Evolutionary conservation across 352 stramenopile species (phyloP).

Genomic region (Pythium utonaiense): DNA sequence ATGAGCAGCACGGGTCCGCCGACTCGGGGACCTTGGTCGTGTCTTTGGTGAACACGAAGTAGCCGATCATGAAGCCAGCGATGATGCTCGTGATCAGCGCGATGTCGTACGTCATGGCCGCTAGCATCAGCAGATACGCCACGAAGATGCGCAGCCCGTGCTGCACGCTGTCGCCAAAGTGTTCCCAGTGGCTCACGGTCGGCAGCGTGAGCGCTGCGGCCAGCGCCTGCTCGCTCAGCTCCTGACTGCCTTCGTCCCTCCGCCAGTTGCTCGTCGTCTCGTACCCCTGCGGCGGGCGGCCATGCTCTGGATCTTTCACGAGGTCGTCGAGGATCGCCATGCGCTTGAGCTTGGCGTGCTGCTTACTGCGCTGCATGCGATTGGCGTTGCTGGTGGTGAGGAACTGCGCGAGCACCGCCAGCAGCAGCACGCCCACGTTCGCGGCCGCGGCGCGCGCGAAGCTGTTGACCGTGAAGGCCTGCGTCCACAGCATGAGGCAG

Average conservation of each 20-base stretch:
- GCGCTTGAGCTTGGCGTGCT: slow-evolving; percentile 19
- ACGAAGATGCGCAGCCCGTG: slow-evolving; percentile 64
- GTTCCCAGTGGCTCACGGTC: slow-evolving; percentile 49
- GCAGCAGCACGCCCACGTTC: slow-evolving; percentile 44
- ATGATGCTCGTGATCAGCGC: slow-evolving; percentile 59
- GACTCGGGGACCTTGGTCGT: slow-evolving; percentile 64
- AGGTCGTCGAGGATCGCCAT: neutral
- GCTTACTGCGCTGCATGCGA: slow-evolving; percentile 45
- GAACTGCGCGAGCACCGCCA: slow-evolving; percentile 60
- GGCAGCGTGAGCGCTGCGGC: neutral
- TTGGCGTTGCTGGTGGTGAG: slow-evolving; percentile 40
- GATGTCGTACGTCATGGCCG: slow-evolving; percentile 78
- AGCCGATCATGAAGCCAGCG: slow-evolving; percentile 58
- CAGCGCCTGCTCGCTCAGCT: neutral
- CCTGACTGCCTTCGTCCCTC: slow-evolving; percentile 1
- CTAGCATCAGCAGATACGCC: slow-evolving; percentile 78
- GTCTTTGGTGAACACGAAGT: slow-evolving; percentile 67
- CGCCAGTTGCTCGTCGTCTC: slow-evolving; percentile 9
- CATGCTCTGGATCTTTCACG: slow-evolving; percentile 7
- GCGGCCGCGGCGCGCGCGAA: slow-evolving; percentile 32
- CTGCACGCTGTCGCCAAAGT: slow-evolving; percentile 57
- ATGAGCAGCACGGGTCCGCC: slow-evolving; percentile 65
- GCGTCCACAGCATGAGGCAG: slow-evolving; percentile 66
- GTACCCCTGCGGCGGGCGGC: neutral
- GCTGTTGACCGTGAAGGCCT: slow-evolving; percentile 55